Base-by-base conservation (phyloP, 768 basidiomycete genomes). In the Xerocomellus dryophilus region DNA sequence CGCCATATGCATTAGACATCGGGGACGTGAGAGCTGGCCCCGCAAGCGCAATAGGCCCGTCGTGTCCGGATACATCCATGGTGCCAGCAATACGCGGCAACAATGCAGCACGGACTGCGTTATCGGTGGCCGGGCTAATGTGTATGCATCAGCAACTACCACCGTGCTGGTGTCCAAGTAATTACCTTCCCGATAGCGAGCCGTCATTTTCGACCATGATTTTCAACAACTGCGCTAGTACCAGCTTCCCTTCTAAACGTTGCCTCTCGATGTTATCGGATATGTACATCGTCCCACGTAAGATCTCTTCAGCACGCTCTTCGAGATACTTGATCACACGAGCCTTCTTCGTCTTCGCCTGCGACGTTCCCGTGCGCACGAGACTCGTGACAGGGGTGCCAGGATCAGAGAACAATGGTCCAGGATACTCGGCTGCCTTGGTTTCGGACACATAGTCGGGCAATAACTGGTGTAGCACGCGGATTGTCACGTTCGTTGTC, bases 131-230 rank as follows among this genome's bases (percentile, higher is more conserved):
- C 38, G 86, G 72, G 47, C 85, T 77, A 77, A 47, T 41, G 15
- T 12, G 20, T n/a, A 47, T 38, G n/a, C 43, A 29, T 70, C 34
- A 71, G 69, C 18, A 50, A 57, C 35, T 31, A 32, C 23, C 41
- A 38, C 38, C 23, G n/a, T 17, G 1, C 23, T 31, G n/a, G 36
- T n/a, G 11, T 42, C 21, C 20, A 43, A 34, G 23, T 20, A 17
- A 15, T 66, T 70, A 98, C 95, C 84, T 89, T 74, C 93, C 93
- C 31, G 84, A 82, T 18, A 97, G 71, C 49, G 83, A 82, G 1
- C 97, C 96, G 58, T 98, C 94, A 58, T 95, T 84, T 60, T 95
- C 88, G 1, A 98, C 79, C 81, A 98, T 80, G 8, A 88, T 74
- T 65, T 79, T 86, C 42, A 98, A 70, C 36, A 98, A 66, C 56